Conservation (phyloP, 1,284 basidiomycete genomes). For the Volvariella volvacea region DNA sequence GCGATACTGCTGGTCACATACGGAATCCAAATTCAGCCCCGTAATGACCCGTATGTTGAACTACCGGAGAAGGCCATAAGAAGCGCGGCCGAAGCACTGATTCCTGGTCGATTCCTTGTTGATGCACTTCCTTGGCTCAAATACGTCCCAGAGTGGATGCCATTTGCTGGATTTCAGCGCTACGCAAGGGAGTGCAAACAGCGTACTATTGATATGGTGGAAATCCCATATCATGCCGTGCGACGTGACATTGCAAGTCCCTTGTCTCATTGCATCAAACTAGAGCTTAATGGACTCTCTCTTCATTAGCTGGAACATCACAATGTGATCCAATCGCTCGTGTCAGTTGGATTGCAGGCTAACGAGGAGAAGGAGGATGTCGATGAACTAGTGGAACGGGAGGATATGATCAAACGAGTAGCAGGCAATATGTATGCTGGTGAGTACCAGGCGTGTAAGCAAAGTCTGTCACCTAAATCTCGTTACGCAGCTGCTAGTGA, state of each 20-base stretch:
- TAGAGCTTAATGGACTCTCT: too few relatives aligned
- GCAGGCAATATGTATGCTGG: too few relatives aligned
- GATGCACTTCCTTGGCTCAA: conserved; percentile 23
- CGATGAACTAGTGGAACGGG: too few relatives aligned
- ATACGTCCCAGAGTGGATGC: conserved; percentile 38
- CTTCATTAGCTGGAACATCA: too few relatives aligned
- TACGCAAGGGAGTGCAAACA: conserved; percentile 27
- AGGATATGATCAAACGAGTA: too few relatives aligned
- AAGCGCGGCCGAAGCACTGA: conserved; percentile 9
- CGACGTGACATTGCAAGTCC: conserved; percentile 12
- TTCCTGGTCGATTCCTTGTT: conserved; percentile 16
- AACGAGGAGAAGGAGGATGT: too few relatives aligned
- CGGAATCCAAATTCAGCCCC: conserved; percentile 10
- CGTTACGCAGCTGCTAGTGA: too few relatives aligned
- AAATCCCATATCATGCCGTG: conserved; percentile 25
- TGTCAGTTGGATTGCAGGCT: too few relatives aligned
- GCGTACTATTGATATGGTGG: conserved; percentile 14
- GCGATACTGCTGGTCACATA: conserved; percentile 8
- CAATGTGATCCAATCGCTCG: too few relatives aligned
- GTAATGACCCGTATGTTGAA: conserved; percentile 9
- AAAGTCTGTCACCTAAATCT: too few relatives aligned
- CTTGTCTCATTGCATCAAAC: too few relatives aligned
- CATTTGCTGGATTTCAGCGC: conserved; percentile 35
- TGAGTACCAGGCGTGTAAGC: too few relatives aligned
- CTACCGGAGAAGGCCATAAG: conserved; percentile 10